Conservation (phyloP, 1,139 yeast genomes). For the Suhomyces coccinellae region DNA sequence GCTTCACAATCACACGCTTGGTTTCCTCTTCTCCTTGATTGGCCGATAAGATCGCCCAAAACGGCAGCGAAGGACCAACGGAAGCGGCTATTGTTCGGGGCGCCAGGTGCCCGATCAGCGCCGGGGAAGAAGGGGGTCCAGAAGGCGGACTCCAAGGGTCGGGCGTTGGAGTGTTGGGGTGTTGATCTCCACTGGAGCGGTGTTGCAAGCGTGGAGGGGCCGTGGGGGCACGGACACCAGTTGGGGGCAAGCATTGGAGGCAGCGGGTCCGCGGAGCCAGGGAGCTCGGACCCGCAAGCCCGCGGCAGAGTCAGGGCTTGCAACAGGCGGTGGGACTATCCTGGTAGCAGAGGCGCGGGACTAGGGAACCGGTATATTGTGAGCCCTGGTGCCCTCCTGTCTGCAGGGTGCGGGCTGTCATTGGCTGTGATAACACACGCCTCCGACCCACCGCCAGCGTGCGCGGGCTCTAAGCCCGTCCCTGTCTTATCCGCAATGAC, state of each 20-base stretch:
- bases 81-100: conserved; percentile 8
- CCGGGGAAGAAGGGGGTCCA: neutral
- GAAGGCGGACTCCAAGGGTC: too few species aligned
- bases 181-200: neutral
- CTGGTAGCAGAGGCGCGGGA: neutral
- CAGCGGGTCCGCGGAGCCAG: too few species aligned
- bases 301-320: neutral
- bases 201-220: too few species aligned
- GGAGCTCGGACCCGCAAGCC: neutral
- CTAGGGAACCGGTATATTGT: neutral
- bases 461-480: neutral
- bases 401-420: conserved; percentile 4
- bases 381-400: neutral
- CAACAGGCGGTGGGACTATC: neutral
- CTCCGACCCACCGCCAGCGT: neutral
- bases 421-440: conserved; percentile 11
- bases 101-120: conserved; percentile 2
- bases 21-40: conserved; percentile 1
- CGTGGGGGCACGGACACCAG: too few species aligned
- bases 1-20: neutral
- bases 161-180: neutral
- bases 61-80: conserved; percentile 7
- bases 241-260: too few species aligned
- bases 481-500: conserved; percentile 5
- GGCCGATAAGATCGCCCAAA: conserved; percentile 5